These are phyloP conservation scores for Quercus tomentella DNA, from an alignment of 331 rosid genomes.

Conservation along the genomic window DNA sequence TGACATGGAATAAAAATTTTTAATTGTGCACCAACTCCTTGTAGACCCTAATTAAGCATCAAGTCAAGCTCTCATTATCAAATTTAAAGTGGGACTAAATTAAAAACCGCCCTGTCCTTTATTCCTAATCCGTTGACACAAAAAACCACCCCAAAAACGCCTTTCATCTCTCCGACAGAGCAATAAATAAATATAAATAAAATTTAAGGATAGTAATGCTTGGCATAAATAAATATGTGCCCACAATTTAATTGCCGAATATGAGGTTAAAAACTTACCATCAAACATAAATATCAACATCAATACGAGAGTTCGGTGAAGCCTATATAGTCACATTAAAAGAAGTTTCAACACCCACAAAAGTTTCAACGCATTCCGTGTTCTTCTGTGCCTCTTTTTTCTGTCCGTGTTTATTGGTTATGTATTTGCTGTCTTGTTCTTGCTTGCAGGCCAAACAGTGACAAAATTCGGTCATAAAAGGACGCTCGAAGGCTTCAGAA, in stretches of 20 bases:
- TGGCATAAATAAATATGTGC: background rate
- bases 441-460: conserved; percentile 29
- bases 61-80: conserved; percentile 24
- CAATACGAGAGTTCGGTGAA: too few species aligned
- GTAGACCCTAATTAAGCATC: background rate
- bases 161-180: background rate
- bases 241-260: too few species aligned
- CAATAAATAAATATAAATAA: background rate
- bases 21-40: background rate
- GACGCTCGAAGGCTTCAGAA: conserved; percentile 25
- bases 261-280: too few species aligned
- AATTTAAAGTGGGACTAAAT: background rate
- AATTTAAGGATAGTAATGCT: background rate
- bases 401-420: background rate
- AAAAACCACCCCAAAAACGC: conserved; percentile 11
- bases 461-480: conserved; percentile 43
- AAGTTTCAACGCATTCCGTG: too few species aligned
- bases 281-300: too few species aligned
- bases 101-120: conserved; percentile 16
- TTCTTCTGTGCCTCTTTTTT: background rate
- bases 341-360: too few species aligned
- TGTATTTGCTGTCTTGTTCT: too few species aligned
- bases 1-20: conserved; percentile 25
- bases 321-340: too few species aligned
- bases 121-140: conserved; percentile 14